A percentile compares a stretch with the other conserved stretches of the same genome.
Evolutionary conservation across 306 rosid genomes (phyloP).

Genomic region (Medicago arabica): DNA sequence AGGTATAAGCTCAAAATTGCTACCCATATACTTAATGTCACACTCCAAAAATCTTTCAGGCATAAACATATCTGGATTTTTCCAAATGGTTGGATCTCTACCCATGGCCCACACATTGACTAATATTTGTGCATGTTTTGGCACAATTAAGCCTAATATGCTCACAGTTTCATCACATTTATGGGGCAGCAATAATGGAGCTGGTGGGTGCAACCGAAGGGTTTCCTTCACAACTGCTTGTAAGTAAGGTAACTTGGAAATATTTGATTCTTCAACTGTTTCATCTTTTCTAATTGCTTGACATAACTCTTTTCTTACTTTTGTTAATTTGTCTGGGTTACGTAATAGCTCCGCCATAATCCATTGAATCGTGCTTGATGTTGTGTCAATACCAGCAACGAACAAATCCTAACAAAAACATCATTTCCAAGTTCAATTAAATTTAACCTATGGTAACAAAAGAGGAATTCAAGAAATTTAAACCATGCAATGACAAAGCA

Average conservation of each 20-base stretch:
- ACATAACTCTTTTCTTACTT: not conserved
- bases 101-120: constrained; percentile 6
- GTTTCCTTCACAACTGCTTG: constrained; percentile 5
- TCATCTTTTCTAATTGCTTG: not conserved
- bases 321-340: not conserved
- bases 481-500: no score
- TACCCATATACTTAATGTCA: not conserved
- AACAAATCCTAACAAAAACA: not conserved
- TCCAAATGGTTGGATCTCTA: not conserved
- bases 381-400: not conserved
- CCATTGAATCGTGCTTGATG: not conserved
- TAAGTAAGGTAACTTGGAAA: not conserved
- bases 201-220: not conserved
- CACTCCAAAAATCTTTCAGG: not conserved
- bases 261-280: not conserved
- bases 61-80: not conserved
- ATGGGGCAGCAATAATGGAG: not conserved
- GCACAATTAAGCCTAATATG: not conserved
- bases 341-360: not conserved
- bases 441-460: not conserved
- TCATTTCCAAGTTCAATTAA: not conserved
- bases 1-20: not conserved
- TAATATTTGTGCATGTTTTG: not conserved
- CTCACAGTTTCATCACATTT: not conserved
- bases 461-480: no score